phyloP scores from a whole-genome alignment of 1,284 basidiomycete genomes.

The Leccinum ponderosum region DNA sequence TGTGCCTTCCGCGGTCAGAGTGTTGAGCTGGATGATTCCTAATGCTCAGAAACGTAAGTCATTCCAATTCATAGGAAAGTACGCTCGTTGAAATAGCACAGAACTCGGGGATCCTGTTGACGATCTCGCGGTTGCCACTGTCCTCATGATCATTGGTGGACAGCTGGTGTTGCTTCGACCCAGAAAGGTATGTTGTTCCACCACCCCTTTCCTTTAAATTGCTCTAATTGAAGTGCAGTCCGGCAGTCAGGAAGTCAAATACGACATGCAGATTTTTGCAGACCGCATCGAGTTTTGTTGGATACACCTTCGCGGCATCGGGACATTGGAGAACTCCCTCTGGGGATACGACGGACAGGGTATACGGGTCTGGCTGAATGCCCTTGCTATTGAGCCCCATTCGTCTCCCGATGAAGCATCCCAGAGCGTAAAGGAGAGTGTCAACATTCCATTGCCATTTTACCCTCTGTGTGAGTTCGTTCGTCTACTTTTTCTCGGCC shows the following conservation, averaged over 20 bases:
- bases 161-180: slow-evolving; percentile 87
- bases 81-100: slow-evolving; percentile 34
- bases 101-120: slow-evolving; percentile 93
- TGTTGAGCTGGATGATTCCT: slow-evolving; percentile 97
- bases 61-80: neutral
- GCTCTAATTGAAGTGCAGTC: slow-evolving; percentile 45
- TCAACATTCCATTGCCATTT: slow-evolving; percentile 89
- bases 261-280: slow-evolving; percentile 97
- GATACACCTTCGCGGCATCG: slow-evolving; percentile 94
- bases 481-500: slow-evolving; percentile 3
- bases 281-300: slow-evolving; percentile 98
- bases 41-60: slow-evolving; percentile 85
- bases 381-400: slow-evolving; percentile 80
- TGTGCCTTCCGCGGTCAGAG: slow-evolving; percentile 83
- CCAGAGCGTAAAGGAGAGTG: slow-evolving; percentile 86
- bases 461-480: slow-evolving; percentile 86
- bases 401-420: slow-evolving; percentile 42
- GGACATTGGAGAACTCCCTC: slow-evolving; percentile 91
- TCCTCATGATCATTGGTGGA: slow-evolving; percentile 95
- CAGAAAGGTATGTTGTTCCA: slow-evolving; percentile 55
- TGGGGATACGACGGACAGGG: slow-evolving; percentile 96
- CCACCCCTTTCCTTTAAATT: neutral
- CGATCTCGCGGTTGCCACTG: slow-evolving; percentile 92
- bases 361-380: slow-evolving; percentile 95
- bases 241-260: slow-evolving; percentile 88